Evolutionary conservation across 768 basidiomycete genomes (phyloP).

Genomic region (Erythrobasidium yunnanense): DNA sequence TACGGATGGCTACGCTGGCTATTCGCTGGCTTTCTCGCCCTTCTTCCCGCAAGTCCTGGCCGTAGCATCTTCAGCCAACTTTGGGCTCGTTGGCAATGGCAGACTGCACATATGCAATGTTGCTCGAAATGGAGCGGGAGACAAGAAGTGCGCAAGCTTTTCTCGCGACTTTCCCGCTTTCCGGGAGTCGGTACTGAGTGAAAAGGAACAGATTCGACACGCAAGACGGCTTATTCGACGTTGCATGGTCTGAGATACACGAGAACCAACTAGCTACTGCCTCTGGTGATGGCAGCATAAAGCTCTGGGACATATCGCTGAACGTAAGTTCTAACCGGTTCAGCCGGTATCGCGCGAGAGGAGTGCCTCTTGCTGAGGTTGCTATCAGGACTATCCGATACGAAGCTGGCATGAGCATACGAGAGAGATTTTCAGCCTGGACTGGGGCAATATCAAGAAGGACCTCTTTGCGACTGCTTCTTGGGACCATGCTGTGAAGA

Average conservation of each 20-base stretch:
- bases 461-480: constrained; percentile 74
- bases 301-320: constrained; percentile 78
- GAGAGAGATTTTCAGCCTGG: constrained; percentile 80
- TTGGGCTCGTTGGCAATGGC: constrained; percentile 90
- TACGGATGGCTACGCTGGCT: constrained; percentile 40
- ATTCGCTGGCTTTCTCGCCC: constrained; percentile 41
- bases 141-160: constrained; percentile 50
- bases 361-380: not conserved
- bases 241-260: constrained; percentile 90
- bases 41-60: constrained; percentile 42
- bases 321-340: constrained; percentile 49
- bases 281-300: constrained; percentile 80
- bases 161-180: not conserved
- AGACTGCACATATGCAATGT: constrained; percentile 50
- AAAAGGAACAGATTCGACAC: constrained; percentile 59
- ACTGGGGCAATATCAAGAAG: constrained; percentile 91
- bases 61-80: constrained; percentile 47
- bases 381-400: constrained; percentile 66
- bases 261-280: constrained; percentile 84
- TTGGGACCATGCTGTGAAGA: constrained; percentile 83
- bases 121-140: constrained; percentile 42
- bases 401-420: constrained; percentile 89
- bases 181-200: not conserved
- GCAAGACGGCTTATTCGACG: constrained; percentile 77
- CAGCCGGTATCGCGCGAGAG: not conserved